Percentiles rank a stretch among this genome's conserved stretches.
Evolutionary conservation across 2,329 filamentous ascomycete species (phyloP).

Genomic region (Neonectria hederae): DNA sequence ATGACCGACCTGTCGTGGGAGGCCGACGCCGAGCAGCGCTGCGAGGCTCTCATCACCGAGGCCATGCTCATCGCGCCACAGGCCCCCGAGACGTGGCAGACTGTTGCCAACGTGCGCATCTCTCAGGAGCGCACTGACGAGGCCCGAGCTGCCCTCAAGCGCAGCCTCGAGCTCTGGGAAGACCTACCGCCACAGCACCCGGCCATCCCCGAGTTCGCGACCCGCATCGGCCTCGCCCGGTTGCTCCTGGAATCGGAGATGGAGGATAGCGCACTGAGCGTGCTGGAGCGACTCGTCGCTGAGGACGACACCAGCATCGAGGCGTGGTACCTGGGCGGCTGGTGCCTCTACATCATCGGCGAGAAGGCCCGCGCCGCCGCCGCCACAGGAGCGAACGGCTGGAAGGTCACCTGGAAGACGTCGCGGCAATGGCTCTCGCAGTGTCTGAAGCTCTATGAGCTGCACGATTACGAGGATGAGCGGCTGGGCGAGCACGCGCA

Average conservation of each 20-base stretch:
- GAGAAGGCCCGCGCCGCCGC: slow-evolving; percentile 64
- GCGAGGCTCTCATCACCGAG: slow-evolving; percentile 89
- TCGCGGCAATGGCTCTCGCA: slow-evolving; percentile 86
- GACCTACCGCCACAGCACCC: slow-evolving; percentile 77
- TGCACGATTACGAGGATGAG: slow-evolving; percentile 87
- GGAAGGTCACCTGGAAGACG: slow-evolving; percentile 73
- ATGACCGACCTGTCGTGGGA: slow-evolving; percentile 99
- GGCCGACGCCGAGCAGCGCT: slow-evolving; percentile 86
- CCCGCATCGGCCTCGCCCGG: slow-evolving; percentile 82
- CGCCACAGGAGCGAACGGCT: slow-evolving; percentile 55
- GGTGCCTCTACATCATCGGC: slow-evolving; percentile 84
- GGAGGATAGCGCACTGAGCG: slow-evolving; percentile 84
- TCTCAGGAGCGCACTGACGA: slow-evolving; percentile 85
- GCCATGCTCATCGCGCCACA: slow-evolving; percentile 85
- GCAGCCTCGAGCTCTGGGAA: slow-evolving; percentile 86
- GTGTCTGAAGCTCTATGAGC: slow-evolving; percentile 79
- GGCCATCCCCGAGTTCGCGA: slow-evolving; percentile 84
- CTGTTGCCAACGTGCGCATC: slow-evolving; percentile 90
- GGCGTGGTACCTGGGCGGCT: slow-evolving; percentile 96
- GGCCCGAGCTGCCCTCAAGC: slow-evolving; percentile 78
- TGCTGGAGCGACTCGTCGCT: slow-evolving; percentile 82
- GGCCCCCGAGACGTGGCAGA: slow-evolving; percentile 91
- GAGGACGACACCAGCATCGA: slow-evolving; percentile 97
- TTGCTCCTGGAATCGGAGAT: slow-evolving; percentile 90
- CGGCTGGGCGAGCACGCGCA: slow-evolving; percentile 77